A percentile compares a stretch with the other conserved stretches of the same genome.
Evolutionary conservation across 2,329 filamentous ascomycete species (phyloP).

Genomic region (Xylaria sp.): DNA sequence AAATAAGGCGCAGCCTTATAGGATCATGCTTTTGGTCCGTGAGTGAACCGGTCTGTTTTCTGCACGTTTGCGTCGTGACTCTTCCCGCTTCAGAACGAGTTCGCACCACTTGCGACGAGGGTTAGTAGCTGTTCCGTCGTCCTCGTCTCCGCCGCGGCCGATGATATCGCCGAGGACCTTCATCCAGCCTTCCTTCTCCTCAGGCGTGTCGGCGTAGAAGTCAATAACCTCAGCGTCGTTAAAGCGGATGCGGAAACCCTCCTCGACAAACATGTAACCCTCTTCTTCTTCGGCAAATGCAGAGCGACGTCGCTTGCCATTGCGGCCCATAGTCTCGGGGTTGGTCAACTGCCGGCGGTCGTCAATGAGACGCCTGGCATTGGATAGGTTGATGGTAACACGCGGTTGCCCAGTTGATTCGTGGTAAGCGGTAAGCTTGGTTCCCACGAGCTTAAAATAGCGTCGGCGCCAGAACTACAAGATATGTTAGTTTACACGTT

Average conservation of each 20-base stretch:
- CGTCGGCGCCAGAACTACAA: conserved; percentile 92
- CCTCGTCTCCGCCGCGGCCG: conserved; percentile 59
- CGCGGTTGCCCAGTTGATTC: conserved; percentile 94
- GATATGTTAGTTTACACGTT: conserved; percentile 45
- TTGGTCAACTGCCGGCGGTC: conserved; percentile 84
- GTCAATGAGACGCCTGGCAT: conserved; percentile 91
- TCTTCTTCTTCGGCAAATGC: conserved; percentile 98
- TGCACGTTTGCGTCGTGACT: conserved; percentile 60
- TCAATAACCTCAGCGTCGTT: conserved; percentile 98
- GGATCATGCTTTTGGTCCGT: conserved; percentile 63
- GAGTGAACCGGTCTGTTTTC: conserved; percentile 60
- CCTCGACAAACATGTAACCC: conserved; percentile 99
- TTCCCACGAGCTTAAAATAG: conserved; percentile 92
- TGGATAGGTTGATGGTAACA: conserved; percentile 94
- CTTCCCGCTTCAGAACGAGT: conserved; percentile 68
- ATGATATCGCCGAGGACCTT: conserved; percentile 77
- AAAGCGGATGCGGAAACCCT: conserved; percentile 98
- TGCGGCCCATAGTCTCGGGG: conserved; percentile 78
- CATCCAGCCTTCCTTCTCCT: conserved; percentile 95
- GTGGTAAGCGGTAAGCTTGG: conserved; percentile 93
- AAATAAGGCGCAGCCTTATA: conserved; percentile 44
- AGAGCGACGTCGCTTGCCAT: conserved; percentile 83
- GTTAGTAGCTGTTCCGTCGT: conserved; percentile 51
- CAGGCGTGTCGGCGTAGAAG: conserved; percentile 90
- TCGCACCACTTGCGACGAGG: conserved; percentile 69